Evolutionary conservation across 2,329 filamentous ascomycete species (phyloP).

Genomic region (Coccinonectria pachysandricola): DNA sequence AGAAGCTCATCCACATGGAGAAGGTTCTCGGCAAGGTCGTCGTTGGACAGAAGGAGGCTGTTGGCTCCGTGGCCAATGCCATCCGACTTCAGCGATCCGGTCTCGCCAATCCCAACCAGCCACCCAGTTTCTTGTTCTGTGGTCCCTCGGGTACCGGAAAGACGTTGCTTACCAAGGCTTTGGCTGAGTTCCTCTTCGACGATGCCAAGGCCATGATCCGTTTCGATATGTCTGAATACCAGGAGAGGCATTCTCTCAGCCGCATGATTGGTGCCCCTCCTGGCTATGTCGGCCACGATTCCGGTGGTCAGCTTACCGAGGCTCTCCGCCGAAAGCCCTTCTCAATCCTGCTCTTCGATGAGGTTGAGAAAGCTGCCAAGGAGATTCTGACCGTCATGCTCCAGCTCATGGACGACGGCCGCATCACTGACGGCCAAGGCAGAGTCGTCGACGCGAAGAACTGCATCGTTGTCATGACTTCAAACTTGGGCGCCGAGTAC

Average conservation of each 20-base stretch:
- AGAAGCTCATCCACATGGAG: constrained; percentile 98
- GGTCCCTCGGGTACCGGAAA: constrained; percentile 98
- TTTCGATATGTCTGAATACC: constrained; percentile 99
- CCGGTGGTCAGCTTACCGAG: constrained; percentile 92
- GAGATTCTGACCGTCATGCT: constrained; percentile 92
- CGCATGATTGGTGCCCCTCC: constrained; percentile 97
- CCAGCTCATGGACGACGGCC: constrained; percentile 99
- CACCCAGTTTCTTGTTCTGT: constrained; percentile 96
- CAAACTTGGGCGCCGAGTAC: constrained; percentile 90
- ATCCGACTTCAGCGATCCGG: constrained; percentile 93
- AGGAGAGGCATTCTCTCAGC: constrained; percentile 89
- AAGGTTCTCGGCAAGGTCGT: constrained; percentile 73
- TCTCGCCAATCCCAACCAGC: constrained; percentile 89
- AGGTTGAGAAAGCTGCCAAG: constrained; percentile 97
- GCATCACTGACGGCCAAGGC: constrained; percentile 96
- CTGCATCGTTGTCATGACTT: constrained; percentile 99
- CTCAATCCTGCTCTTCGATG: constrained; percentile 95
- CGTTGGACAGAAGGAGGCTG: constrained; percentile 89
- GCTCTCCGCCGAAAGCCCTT: constrained; percentile 88
- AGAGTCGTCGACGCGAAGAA: constrained; percentile 91
- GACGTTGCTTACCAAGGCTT: constrained; percentile 89
- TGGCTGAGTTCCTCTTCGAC: constrained; percentile 97
- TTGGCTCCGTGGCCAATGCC: constrained; percentile 85
- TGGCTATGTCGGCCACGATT: constrained; percentile 93
- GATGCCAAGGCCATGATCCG: constrained; percentile 96